A percentile compares a stretch with the other conserved stretches of the same genome.
Evolutionary conservation across 768 basidiomycete genomes (phyloP).

Genomic region (Tricholoma saponaceum): DNA sequence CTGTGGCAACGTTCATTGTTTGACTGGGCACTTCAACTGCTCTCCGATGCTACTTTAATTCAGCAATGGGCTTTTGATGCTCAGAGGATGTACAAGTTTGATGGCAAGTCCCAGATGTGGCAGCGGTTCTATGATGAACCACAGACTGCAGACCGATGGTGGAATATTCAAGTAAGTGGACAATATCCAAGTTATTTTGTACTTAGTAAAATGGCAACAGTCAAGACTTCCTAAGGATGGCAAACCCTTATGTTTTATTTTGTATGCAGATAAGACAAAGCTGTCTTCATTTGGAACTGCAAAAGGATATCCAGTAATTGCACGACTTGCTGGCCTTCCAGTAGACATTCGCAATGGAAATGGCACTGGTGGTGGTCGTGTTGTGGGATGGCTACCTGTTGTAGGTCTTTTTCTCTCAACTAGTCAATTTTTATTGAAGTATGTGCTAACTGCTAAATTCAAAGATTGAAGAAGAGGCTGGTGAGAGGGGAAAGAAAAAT

Average conservation of each 20-base stretch:
- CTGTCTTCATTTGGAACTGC: constrained; percentile 31
- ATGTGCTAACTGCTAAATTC: too few relatives aligned
- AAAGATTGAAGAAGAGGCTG: constrained; percentile 26
- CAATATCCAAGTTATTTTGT: not conserved
- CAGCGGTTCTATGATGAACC: constrained; percentile 27
- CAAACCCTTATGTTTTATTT: constrained; percentile 24
- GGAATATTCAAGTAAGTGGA: constrained; percentile 29
- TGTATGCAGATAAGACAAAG: constrained; percentile 37
- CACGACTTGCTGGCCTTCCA: constrained; percentile 26
- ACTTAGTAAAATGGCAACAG: constrained; percentile 4
- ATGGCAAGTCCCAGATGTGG: constrained; percentile 14
- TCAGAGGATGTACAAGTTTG: constrained; percentile 19
- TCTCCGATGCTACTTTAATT: constrained; percentile 19
- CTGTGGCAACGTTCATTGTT: constrained; percentile 20
- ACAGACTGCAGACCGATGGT: constrained; percentile 27
- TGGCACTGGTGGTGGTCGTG: constrained; percentile 26
- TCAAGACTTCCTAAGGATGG: constrained; percentile 15
- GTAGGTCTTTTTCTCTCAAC: too few relatives aligned
- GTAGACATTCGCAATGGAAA: constrained; percentile 25
- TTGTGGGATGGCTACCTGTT: constrained; percentile 35
- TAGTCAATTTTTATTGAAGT: too few relatives aligned
- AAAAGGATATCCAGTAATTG: constrained; percentile 34
- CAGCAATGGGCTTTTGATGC: constrained; percentile 29
- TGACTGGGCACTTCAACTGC: constrained; percentile 24
- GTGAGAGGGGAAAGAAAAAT: constrained; percentile 21